Base-by-base conservation (phyloP, 768 basidiomycete species). In the Megacollybia marginata region DNA sequence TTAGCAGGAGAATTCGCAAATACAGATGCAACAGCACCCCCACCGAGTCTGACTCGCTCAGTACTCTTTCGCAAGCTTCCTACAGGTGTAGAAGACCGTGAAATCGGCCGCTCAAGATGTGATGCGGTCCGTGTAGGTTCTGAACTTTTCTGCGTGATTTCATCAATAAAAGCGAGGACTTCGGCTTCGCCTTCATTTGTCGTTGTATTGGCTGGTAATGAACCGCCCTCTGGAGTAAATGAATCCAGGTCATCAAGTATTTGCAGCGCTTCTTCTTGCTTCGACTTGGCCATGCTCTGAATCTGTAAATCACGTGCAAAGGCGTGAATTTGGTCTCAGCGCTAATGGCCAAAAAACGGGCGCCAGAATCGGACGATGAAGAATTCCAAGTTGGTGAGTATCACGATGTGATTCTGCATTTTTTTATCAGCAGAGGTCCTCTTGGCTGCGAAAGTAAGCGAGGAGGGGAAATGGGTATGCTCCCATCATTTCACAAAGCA, bases 161-260 rank as follows among this genome's bases (percentile, higher is more conserved):
- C 91, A 64, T 96, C 90, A 38, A 96, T 80, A 72, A 94, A 95
- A 13, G 92, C 92, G 23, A 94, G 80, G 20, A 89, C 92, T 54
- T 91, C 88, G 2, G 85, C 82, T 50, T 93, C 87, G 32, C 81
- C 83, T 54, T 79, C 78, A 35, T 69, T 72, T 44, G 58, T 59
- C 44, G 62, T 59, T 38, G 50, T 52, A 5, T 54, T 44, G 46
- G 48, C 47, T 52, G 59, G 57, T 33, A 55, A 48, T 34, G 60
- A 33, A 34, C 59, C 51, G 42, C 56, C 48, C n/a, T 59, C 51
- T n/a, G 78, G 75, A 16, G 81, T 71, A 45, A 95, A 78, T 31
- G 83, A 86, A 63, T 98, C 94, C 45, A 98, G 86, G 62, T 95
- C 92, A 61, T 96, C 92, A 42, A 98, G 84, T 68, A 98, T 85